Conservation (phyloP, 2,329 filamentous ascomycete genomes). For the Beauveria varroae region DNA sequence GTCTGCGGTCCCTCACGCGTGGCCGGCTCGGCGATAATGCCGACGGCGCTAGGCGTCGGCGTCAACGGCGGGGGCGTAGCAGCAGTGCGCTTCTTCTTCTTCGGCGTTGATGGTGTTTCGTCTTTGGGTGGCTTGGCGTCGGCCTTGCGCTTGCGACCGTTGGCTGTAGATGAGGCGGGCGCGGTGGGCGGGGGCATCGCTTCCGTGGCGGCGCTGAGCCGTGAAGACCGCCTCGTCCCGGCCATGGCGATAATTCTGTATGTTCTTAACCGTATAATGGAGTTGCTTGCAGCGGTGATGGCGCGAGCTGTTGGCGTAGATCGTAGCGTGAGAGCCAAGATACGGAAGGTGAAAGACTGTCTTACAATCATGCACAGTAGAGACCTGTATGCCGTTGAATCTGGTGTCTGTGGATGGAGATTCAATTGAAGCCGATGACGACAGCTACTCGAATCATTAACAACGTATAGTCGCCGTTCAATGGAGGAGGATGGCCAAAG, state of each 20-base stretch:
- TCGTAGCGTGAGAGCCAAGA: background rate
- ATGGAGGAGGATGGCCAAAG: background rate
- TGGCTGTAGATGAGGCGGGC: constrained; percentile 12
- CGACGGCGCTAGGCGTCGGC: constrained; percentile 38
- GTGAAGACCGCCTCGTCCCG: constrained; percentile 31
- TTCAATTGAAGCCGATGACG: background rate
- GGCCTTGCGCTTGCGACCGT: constrained; percentile 29
- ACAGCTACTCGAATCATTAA: background rate
- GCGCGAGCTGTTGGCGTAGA: background rate
- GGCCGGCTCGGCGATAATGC: constrained; percentile 28
- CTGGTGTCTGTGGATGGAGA: background rate
- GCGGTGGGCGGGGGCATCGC: constrained; percentile 17
- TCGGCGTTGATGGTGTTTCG: constrained; percentile 22
- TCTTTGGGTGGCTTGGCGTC: background rate
- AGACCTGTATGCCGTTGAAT: background rate
- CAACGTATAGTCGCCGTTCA: background rate
- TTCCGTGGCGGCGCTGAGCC: constrained; percentile 28
- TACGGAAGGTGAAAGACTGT: background rate
- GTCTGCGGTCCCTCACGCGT: constrained; percentile 24
- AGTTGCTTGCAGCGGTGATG: background rate
- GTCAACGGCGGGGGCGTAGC: constrained; percentile 32
- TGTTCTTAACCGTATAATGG: background rate
- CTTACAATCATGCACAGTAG: background rate
- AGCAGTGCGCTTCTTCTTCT: constrained; percentile 23
- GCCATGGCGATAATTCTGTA: constrained; percentile 20